These are phyloP conservation scores for Cryptococcus neoformans DNA, from an alignment of 1,284 basidiomycete species.

Conservation along the genomic window DNA sequence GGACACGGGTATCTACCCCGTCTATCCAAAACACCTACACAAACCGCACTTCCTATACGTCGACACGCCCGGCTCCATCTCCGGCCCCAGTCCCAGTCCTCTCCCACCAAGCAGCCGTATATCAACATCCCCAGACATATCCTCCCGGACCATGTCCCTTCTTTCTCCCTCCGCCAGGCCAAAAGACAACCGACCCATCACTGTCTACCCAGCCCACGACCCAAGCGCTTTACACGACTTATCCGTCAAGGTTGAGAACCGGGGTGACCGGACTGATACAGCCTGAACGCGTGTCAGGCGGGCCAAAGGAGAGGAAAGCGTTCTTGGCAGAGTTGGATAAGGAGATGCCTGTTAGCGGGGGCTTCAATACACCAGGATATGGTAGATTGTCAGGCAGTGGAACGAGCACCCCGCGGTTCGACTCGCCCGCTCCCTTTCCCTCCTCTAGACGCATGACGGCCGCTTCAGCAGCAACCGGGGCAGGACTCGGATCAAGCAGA, in stretches of 20 bases:
- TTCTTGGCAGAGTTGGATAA: conserved; percentile 40
- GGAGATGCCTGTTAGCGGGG: conserved; percentile 13
- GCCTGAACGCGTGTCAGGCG: conserved; percentile 59
- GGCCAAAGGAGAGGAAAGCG: conserved; percentile 48
- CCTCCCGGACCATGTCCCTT: conserved; percentile 37
- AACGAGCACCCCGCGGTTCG: conserved; percentile 30
- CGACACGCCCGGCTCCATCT: conserved; percentile 4
- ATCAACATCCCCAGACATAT: conserved; percentile 21
- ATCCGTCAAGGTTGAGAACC: conserved; percentile 87
- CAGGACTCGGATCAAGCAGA: conserved; percentile 19
- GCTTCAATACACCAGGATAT: conserved; percentile 3
- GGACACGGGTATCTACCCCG: too few species aligned
- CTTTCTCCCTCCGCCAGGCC: conserved; percentile 42
- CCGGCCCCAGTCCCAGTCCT: not conserved
- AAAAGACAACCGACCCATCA: conserved; percentile 33
- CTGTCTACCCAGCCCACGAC: conserved; percentile 27
- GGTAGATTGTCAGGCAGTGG: conserved; percentile 18
- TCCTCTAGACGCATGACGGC: conserved; percentile 41
- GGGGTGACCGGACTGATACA: conserved; percentile 88
- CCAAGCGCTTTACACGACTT: conserved; percentile 80
- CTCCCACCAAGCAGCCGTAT: not conserved
- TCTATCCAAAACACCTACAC: too few species aligned
- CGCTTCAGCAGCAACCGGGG: too few species aligned
- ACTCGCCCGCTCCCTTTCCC: conserved; percentile 36
- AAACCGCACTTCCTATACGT: not conserved